Conservation (phyloP, 495 filamentous ascomycete species). For the Hypomontagnella submonticulosa region DNA sequence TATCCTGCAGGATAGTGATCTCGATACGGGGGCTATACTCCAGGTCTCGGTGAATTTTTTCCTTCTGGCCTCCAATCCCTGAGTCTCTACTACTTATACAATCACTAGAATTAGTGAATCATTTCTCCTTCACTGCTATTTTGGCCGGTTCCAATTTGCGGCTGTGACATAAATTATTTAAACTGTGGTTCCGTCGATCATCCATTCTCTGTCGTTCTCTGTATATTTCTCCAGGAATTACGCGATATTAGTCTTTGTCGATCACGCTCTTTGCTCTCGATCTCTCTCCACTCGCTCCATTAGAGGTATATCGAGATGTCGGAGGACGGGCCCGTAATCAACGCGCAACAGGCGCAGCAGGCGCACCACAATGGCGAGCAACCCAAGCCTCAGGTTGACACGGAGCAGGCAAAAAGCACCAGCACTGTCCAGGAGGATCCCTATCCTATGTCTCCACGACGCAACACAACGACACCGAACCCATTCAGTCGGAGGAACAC, state of each 20-base stretch:
- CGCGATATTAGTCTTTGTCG: conserved; percentile 23
- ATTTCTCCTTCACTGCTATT: conserved; percentile 15
- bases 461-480: conserved; percentile 50
- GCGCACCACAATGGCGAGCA: conserved; percentile 22
- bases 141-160: conserved; percentile 30
- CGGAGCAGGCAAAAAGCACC: conserved; percentile 30
- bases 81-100: neutral
- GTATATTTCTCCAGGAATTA: conserved; percentile 17
- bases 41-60: conserved; percentile 6
- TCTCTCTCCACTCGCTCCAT: conserved; percentile 24
- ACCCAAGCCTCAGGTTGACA: conserved; percentile 19
- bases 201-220: conserved; percentile 1
- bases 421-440: conserved; percentile 34
- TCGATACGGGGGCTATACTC: conserved; percentile 11
- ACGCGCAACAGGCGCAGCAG: conserved; percentile 8
- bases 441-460: conserved; percentile 50
- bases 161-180: neutral
- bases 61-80: neutral
- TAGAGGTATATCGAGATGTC: conserved; percentile 38
- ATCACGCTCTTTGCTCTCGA: conserved; percentile 24
- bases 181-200: conserved; percentile 14
- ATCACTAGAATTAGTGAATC: neutral
- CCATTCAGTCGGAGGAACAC: conserved; percentile 60
- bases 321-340: conserved; percentile 43
- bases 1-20: conserved; percentile 11